phyloP scores from a whole-genome alignment of 805 yeast genomes.

The Danielozyma ontarioensis region DNA sequence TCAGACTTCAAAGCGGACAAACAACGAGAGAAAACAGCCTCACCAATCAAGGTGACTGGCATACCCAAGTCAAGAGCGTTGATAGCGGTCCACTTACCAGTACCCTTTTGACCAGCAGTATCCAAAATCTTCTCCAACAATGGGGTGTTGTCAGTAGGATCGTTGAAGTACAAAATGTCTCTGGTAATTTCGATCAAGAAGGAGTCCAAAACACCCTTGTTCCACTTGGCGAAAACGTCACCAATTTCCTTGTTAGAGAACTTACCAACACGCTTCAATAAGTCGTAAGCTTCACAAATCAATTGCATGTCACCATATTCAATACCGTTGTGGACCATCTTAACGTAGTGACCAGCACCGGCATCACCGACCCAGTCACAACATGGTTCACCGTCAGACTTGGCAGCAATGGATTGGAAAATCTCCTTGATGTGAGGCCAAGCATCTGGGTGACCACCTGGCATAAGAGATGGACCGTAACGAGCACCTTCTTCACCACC shows the following conservation, averaged over 20 bases:
- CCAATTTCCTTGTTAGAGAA: constrained; percentile 88
- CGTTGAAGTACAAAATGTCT: constrained; percentile 86
- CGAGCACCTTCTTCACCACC: constrained; percentile 99
- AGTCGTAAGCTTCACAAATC: constrained; percentile 96
- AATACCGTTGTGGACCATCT: constrained; percentile 99
- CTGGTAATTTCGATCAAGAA: constrained; percentile 95
- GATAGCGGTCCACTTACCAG: constrained; percentile 99
- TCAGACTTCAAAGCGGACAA: constrained; percentile 88
- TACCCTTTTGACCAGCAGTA: constrained; percentile 98
- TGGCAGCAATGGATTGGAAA: constrained; percentile 94
- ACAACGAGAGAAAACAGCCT: constrained; percentile 97
- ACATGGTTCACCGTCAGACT: constrained; percentile 98
- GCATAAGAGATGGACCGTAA: constrained; percentile 98
- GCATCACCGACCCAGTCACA: constrained; percentile 99
- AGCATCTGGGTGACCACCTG: constrained; percentile 97
- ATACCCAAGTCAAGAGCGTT: constrained; percentile 96
- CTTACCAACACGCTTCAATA: constrained; percentile 91
- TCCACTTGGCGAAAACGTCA: constrained; percentile 89
- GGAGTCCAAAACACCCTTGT: constrained; percentile 95
- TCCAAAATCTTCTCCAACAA: constrained; percentile 95
- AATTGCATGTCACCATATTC: constrained; percentile 99
- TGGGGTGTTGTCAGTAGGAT: constrained; percentile 81
- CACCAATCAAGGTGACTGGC: constrained; percentile 98
- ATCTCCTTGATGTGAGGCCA: constrained; percentile 98
- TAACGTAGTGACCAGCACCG: constrained; percentile 98